Percentiles rank a stretch among this genome's conserved stretches.
phyloP scores from a whole-genome alignment of 1,284 basidiomycete genomes.

The Heterobasidion parviporum region DNA sequence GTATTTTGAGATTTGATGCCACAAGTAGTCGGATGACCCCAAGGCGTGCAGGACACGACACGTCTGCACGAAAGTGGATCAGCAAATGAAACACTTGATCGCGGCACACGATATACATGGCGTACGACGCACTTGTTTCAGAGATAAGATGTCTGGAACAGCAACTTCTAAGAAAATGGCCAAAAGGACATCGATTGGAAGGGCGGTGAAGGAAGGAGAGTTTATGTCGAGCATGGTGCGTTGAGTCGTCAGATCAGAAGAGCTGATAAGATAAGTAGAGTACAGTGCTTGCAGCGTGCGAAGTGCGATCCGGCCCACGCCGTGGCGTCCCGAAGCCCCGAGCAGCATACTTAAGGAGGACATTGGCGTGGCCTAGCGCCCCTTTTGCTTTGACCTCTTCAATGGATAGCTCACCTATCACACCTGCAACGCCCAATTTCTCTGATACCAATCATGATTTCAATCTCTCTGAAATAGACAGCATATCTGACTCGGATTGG shows the following conservation, averaged over 20 bases:
- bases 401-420: slow-evolving; percentile 9
- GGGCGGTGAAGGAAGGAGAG: neutral
- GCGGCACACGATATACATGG: neutral
- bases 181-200: slow-evolving; percentile 3
- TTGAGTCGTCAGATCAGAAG: too few species aligned
- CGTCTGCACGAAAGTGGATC: slow-evolving; percentile 29
- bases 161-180: neutral
- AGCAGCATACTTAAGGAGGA: slow-evolving; percentile 9
- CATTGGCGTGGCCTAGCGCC: slow-evolving; percentile 1
- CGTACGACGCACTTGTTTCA: slow-evolving; percentile 4
- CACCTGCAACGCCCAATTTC: slow-evolving; percentile 2
- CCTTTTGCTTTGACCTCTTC: slow-evolving; percentile 8
- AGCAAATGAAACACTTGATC: slow-evolving; percentile 5
- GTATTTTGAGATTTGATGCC: slow-evolving; percentile 32
- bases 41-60: slow-evolving; percentile 45
- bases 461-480: slow-evolving; percentile 51
- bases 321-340: slow-evolving; percentile 6
- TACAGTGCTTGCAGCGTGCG: neutral
- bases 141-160: slow-evolving; percentile 3
- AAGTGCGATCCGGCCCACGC: neutral
- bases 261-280: slow-evolving; percentile 8
- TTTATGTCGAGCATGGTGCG: neutral
- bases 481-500: slow-evolving; percentile 71
- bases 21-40: slow-evolving; percentile 38
- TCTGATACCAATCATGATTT: slow-evolving; percentile 8